These are phyloP conservation scores for Dactylonectria estremocensis DNA, from an alignment of 2,329 filamentous ascomycete species.

Conservation along the genomic window DNA sequence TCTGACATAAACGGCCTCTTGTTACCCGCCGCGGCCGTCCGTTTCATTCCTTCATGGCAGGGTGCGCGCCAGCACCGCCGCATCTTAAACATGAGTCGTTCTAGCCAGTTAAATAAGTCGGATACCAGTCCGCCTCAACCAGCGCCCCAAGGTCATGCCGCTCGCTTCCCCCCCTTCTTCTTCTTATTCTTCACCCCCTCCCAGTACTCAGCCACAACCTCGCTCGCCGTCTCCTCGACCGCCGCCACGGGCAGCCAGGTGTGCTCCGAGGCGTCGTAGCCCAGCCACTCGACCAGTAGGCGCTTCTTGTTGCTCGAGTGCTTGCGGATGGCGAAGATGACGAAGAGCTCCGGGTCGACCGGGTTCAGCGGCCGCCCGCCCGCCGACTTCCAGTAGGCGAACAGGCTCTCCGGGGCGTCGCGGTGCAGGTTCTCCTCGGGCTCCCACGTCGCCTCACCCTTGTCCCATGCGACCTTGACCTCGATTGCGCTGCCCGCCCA, in stretches of 20 bases:
- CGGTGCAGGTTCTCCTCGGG: slow-evolving; percentile 52
- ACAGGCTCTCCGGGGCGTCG: slow-evolving; percentile 50
- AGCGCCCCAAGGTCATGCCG: not conserved
- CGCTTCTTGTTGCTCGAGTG: slow-evolving; percentile 49
- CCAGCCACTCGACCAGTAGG: slow-evolving; percentile 56
- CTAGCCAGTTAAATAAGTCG: not conserved
- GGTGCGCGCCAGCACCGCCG: not conserved
- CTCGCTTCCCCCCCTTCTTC: not conserved
- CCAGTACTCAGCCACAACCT: slow-evolving; percentile 50
- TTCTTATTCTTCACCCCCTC: slow-evolving; percentile 29
- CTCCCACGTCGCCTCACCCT: slow-evolving; percentile 53
- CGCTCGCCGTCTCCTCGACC: slow-evolving; percentile 48
- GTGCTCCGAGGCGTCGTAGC: slow-evolving; percentile 48
- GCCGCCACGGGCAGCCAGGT: slow-evolving; percentile 50
- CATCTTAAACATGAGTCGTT: not conserved
- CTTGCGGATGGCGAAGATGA: slow-evolving; percentile 52
- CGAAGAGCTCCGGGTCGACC: slow-evolving; percentile 48
- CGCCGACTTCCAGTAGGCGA: slow-evolving; percentile 52
- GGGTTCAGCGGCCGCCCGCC: slow-evolving; percentile 54
- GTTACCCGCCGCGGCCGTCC: not conserved
- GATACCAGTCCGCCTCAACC: slow-evolving; percentile 1
- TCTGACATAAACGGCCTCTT: not conserved
- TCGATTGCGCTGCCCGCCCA: slow-evolving; percentile 50
- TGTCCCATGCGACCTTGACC: slow-evolving; percentile 52
- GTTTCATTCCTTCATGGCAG: not conserved